Percentiles rank a stretch among this genome's conserved stretches.
phyloP scores from a whole-genome alignment of 495 filamentous ascomycete species.

The Penicillium dipodomyicola region DNA sequence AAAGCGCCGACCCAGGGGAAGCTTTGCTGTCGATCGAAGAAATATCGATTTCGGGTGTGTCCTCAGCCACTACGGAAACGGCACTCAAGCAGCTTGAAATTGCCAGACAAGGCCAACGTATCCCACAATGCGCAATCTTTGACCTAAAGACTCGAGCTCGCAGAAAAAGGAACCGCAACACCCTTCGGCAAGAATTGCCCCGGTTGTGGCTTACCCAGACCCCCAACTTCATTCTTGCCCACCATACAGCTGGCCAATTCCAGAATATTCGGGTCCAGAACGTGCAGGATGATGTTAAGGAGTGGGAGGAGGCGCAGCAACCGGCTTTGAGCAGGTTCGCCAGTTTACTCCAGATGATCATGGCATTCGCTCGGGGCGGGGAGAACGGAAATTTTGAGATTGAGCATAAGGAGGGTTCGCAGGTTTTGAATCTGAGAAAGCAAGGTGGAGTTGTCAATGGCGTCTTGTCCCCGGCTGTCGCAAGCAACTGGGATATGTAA shows the following conservation, averaged over 20 bases:
- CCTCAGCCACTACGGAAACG: neutral
- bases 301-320: conserved; percentile 53
- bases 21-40: conserved; percentile 9
- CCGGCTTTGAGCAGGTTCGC: conserved; percentile 25
- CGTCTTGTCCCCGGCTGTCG: conserved; percentile 12
- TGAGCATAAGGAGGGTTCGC: conserved; percentile 25
- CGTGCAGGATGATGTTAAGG: conserved; percentile 41
- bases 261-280: conserved; percentile 48
- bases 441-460: conserved; percentile 25
- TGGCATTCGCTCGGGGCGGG: conserved; percentile 36
- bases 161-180: conserved; percentile 31
- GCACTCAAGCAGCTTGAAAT: conserved; percentile 7
- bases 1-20: conserved; percentile 4
- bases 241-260: conserved; percentile 55
- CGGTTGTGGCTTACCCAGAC: conserved; percentile 62
- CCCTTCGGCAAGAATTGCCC: conserved; percentile 47
- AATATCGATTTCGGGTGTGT: neutral
- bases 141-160: conserved; percentile 65
- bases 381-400: conserved; percentile 44
- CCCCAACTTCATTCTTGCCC: conserved; percentile 60
- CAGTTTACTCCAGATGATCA: conserved; percentile 40
- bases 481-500: neutral
- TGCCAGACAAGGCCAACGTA: conserved; percentile 6
- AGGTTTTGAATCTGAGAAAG: conserved; percentile 45
- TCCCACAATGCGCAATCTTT: conserved; percentile 53